These are phyloP conservation scores for Lactarius tabidus DNA, from an alignment of 768 basidiomycete species.

Conservation along the genomic window DNA sequence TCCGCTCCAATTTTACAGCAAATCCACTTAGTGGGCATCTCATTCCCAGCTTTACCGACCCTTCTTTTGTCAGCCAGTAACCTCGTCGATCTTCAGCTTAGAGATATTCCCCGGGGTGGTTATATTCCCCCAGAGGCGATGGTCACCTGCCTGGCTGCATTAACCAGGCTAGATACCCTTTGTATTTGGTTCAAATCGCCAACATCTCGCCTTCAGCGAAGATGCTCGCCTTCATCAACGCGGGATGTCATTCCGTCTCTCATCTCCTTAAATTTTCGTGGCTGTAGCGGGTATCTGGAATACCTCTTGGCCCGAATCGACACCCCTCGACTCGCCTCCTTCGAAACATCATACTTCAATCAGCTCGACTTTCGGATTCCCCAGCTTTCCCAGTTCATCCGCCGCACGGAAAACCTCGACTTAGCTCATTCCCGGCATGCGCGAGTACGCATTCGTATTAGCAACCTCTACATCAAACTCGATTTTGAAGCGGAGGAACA, in stretches of 20 bases:
- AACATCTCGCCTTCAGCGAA: too few species aligned
- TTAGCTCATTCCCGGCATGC: background rate
- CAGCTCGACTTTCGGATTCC: background rate
- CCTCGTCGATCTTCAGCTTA: too few species aligned
- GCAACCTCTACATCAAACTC: background rate
- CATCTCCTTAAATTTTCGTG: slow-evolving; percentile 3
- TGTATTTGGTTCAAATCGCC: background rate
- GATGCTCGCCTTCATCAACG: background rate
- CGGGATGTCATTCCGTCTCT: background rate
- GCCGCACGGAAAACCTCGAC: background rate
- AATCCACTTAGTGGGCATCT: background rate
- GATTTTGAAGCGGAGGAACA: background rate
- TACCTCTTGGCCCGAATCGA: background rate
- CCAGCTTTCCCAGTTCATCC: slow-evolving; percentile 1
- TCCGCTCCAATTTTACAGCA: background rate
- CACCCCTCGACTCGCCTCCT: background rate
- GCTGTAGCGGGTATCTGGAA: background rate
- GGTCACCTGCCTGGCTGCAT: background rate
- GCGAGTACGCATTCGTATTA: background rate
- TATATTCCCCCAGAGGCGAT: background rate
- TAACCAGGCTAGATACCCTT: background rate
- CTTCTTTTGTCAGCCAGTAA: slow-evolving; percentile 6
- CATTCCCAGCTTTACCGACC: background rate
- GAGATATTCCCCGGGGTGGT: background rate
- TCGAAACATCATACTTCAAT: background rate